These are phyloP conservation scores for Prinsepia uniflora DNA, from an alignment of 306 rosid species.

Conservation along the genomic window DNA sequence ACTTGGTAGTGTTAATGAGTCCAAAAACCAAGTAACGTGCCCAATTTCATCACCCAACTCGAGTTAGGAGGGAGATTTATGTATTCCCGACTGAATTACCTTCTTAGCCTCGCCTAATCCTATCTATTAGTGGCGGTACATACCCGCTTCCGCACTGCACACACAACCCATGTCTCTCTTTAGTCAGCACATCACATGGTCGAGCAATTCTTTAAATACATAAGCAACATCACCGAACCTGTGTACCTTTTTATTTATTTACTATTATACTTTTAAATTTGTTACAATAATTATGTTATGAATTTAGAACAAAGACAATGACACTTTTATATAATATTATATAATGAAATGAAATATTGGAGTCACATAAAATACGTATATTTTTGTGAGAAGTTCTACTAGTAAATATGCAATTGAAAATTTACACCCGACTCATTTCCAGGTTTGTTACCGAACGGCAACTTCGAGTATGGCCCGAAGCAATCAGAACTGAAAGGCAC, in stretches of 20 bases:
- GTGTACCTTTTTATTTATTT: neutral
- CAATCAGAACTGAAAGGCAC: conserved; percentile 55
- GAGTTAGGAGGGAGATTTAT: neutral
- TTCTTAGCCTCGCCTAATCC: neutral
- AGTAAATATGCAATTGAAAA: neutral
- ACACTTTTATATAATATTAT: neutral
- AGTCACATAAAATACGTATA: neutral
- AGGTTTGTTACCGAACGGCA: conserved; percentile 71
- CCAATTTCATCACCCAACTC: neutral
- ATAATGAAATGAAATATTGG: neutral
- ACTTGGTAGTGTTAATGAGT: neutral
- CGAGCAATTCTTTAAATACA: neutral
- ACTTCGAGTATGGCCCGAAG: conserved; percentile 61
- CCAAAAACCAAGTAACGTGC: neutral
- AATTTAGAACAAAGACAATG: neutral
- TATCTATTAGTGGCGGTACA: too few species aligned
- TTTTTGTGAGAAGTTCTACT: neutral
- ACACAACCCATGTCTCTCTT: neutral
- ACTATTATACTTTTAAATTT: neutral
- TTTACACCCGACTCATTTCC: neutral
- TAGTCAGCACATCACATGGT: conserved; percentile 11
- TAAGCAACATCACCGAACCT: neutral
- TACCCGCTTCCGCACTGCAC: too few species aligned
- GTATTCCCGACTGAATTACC: neutral
- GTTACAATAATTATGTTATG: too few species aligned